Conservation (phyloP, 1,139 yeast genomes). For the Magnusiomyces suaveolens region DNA sequence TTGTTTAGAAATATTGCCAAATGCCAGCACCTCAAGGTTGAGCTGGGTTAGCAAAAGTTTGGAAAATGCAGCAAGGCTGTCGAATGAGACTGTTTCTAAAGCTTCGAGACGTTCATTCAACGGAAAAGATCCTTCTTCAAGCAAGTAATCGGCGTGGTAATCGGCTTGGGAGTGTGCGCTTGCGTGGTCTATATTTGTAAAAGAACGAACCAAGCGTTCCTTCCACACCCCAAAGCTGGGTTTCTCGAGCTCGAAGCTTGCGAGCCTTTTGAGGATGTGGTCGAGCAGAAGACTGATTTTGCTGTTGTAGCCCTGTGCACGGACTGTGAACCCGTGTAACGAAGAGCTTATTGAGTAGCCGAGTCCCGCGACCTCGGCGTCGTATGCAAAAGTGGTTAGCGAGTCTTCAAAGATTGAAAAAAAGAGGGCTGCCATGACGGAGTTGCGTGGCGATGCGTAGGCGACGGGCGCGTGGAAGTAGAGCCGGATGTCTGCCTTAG, state of each 20-base stretch:
- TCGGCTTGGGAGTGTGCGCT: slow-evolving; percentile 68
- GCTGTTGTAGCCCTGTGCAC: slow-evolving; percentile 73
- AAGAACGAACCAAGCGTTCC: slow-evolving; percentile 51
- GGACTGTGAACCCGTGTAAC: slow-evolving; percentile 61
- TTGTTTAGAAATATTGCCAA: slow-evolving; percentile 60
- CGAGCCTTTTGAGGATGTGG: slow-evolving; percentile 47
- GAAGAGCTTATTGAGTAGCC: slow-evolving; percentile 48
- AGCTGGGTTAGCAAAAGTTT: slow-evolving; percentile 39
- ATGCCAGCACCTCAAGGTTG: slow-evolving; percentile 61
- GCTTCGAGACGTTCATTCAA: slow-evolving; percentile 53
- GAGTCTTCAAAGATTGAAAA: slow-evolving; percentile 66
- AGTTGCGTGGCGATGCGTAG: slow-evolving; percentile 45
- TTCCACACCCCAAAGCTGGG: slow-evolving; percentile 56
- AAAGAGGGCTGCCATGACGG: slow-evolving; percentile 51
- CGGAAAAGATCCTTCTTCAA: slow-evolving; percentile 64
- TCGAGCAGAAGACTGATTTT: slow-evolving; percentile 57
- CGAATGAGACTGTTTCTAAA: slow-evolving; percentile 41
- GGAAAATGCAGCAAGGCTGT: slow-evolving; percentile 42
- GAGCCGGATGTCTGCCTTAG: slow-evolving; percentile 66
- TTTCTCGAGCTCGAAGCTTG: slow-evolving; percentile 43
- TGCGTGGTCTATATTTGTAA: slow-evolving; percentile 58
- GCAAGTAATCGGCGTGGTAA: slow-evolving; percentile 47
- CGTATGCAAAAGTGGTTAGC: slow-evolving; percentile 66
- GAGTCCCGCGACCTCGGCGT: slow-evolving; percentile 77
- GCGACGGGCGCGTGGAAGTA: slow-evolving; percentile 57